Percentiles rank a stretch among this genome's conserved stretches.
Conservation (phyloP, 345 rosid species). For the Ceriops zippeliana region DNA sequence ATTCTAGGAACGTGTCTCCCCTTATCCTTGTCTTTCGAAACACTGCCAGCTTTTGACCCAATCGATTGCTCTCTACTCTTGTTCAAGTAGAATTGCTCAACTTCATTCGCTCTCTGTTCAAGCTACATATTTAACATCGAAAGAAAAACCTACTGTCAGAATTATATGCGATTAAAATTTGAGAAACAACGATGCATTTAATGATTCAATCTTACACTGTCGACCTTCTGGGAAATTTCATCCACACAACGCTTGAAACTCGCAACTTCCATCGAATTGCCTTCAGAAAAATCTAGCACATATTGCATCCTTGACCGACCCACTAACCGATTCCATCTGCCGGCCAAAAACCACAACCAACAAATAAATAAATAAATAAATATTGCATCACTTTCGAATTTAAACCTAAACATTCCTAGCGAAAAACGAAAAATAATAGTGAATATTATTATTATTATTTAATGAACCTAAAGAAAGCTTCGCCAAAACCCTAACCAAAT, state of each 20-base stretch:
- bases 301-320: background rate
- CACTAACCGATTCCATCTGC: background rate
- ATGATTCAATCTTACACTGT: slow-evolving; percentile 1
- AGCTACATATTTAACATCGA: slow-evolving; percentile 37
- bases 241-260: slow-evolving; percentile 12
- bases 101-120: slow-evolving; percentile 61
- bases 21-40: slow-evolving; percentile 49
- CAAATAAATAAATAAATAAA: background rate
- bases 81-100: slow-evolving; percentile 57
- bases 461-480: too few relatives aligned
- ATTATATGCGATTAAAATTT: too few relatives aligned
- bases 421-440: too few relatives aligned
- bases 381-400: too few relatives aligned
- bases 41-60: slow-evolving; percentile 42
- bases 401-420: too few relatives aligned
- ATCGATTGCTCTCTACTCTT: slow-evolving; percentile 37
- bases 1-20: slow-evolving; percentile 50
- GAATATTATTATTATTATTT: too few relatives aligned
- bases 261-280: slow-evolving; percentile 1
- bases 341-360: background rate
- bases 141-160: background rate
- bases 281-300: background rate
- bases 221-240: slow-evolving; percentile 9
- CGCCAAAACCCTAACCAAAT: too few relatives aligned
- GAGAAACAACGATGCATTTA: background rate